These are phyloP conservation scores for Barnettozyma salicaria DNA, from an alignment of 805 yeast genomes.

Conservation along the genomic window DNA sequence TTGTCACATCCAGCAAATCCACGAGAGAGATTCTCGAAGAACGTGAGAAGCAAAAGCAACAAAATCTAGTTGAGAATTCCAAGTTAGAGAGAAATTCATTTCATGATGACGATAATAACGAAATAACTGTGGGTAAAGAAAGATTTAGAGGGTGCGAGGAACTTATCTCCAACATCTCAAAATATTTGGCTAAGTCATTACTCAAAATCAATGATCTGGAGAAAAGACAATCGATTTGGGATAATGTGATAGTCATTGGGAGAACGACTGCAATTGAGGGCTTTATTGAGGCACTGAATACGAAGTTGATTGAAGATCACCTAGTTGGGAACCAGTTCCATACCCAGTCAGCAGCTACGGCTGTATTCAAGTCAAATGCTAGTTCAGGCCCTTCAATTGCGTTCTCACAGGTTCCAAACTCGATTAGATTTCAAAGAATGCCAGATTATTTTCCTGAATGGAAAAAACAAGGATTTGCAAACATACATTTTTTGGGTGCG, in stretches of 20 bases:
- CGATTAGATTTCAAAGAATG: slow-evolving; percentile 57
- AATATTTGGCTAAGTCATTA: slow-evolving; percentile 47
- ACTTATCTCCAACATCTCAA: slow-evolving; percentile 50
- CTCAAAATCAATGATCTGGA: slow-evolving; percentile 57
- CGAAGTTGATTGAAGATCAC: slow-evolving; percentile 51
- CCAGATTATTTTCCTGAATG: slow-evolving; percentile 95
- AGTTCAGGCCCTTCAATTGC: slow-evolving; percentile 14
- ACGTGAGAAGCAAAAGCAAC: slow-evolving; percentile 43
- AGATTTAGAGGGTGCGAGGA: slow-evolving; percentile 74
- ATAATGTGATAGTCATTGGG: slow-evolving; percentile 75
- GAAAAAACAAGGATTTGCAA: slow-evolving; percentile 77
- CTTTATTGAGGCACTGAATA: slow-evolving; percentile 61
- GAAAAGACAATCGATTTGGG: slow-evolving; percentile 78
- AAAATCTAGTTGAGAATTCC: slow-evolving; percentile 43
- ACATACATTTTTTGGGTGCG: slow-evolving; percentile 77
- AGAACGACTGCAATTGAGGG: slow-evolving; percentile 73
- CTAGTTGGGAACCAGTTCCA: slow-evolving; percentile 34
- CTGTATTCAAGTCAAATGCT: slow-evolving; percentile 26
- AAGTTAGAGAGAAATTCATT: slow-evolving; percentile 73
- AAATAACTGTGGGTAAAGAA: slow-evolving; percentile 76
- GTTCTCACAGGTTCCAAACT: slow-evolving; percentile 72
- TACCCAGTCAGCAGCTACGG: slow-evolving; percentile 22
- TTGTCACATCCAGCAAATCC: slow-evolving; percentile 66
- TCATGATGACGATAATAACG: slow-evolving; percentile 57
- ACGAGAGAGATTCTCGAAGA: slow-evolving; percentile 65